Evolutionary conservation across 208 protist genomes (phyloP), one percentile per base, ranked within the genome.

Genomic region (Naegleria lovaniensis): DNA sequence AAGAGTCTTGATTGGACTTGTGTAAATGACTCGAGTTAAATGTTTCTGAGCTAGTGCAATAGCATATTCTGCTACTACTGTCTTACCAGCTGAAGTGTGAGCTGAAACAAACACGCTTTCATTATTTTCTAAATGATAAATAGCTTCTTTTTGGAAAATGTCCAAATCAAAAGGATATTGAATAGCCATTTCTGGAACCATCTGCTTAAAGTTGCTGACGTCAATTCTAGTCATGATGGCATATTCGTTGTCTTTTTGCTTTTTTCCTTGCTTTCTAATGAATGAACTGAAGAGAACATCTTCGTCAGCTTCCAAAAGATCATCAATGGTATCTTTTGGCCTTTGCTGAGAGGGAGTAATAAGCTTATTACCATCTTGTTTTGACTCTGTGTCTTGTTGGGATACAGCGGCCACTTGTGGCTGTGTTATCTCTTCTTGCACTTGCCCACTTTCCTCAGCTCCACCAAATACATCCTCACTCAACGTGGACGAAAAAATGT

Each of bases 61-160:
- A 67, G 98, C 98, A 93, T 99, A 99, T 90, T 99, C 96, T 16
- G 99, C 99, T 39, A 99, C 98, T 5, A 99, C 99, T 15, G 99
- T 99, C 94, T 99, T 99, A 90, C 99, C 99, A 43, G 99, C 99
- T 36, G 97, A 99, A 6, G 99, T 99, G 93, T 99, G 99, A 0
- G 99, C 99, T n/a, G 98, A 98, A 25, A 99, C 99, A 1, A 99
- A 95, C 15, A 99, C 99, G 48, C 97, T 99, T 89, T 99, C 98
- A 83, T 95, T 96, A n/a, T 96, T 94, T 92, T 99, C 98, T 3
- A 99, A 92, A 52, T 96, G 96, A 52, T 96, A 95, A 84, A 99
- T 96, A 90, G 97, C 97, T 41, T 93, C 91, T 48, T 90, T 90
- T 79, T 90, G 87, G 15, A 90, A 90, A n/a, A 22, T 90, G 48